A percentile compares a stretch with the other conserved stretches of the same genome.
Conservation (phyloP, 441 rosid genomes). For the Macaranga tanarius region DNA sequence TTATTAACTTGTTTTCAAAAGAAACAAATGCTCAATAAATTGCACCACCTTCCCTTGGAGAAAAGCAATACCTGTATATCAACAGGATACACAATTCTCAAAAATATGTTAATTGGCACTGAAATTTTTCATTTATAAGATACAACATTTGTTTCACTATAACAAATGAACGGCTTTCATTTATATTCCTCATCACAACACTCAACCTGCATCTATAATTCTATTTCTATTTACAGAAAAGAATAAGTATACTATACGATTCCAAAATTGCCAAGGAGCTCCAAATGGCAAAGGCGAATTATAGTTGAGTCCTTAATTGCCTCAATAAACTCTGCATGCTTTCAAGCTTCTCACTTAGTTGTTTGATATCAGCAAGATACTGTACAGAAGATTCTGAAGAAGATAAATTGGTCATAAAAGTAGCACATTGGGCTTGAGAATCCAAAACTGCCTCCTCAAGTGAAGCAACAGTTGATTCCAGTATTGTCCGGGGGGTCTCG, state of each 20-base stretch:
- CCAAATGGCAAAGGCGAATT: conserved; percentile 8
- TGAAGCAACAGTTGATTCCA: conserved; percentile 55
- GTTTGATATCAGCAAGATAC: conserved; percentile 41
- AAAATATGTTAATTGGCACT: not conserved
- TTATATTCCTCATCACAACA: conserved; percentile 16
- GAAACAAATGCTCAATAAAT: too few species aligned
- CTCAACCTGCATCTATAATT: conserved; percentile 27
- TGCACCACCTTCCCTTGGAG: too few species aligned
- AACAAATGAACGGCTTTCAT: conserved; percentile 7
- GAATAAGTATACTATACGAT: conserved; percentile 32
- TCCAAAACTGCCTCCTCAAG: conserved; percentile 72
- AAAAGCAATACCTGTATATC: not conserved
- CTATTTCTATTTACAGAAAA: conserved; percentile 52
- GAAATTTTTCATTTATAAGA: not conserved
- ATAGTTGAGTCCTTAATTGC: conserved; percentile 61
- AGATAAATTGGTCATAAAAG: conserved; percentile 40
- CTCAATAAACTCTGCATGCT: conserved; percentile 58
- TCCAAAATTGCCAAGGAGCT: conserved; percentile 32
- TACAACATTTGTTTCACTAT: conserved; percentile 27
- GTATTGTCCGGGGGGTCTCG: conserved; percentile 27
- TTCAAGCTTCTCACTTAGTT: conserved; percentile 64
- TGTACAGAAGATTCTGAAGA: conserved; percentile 40
- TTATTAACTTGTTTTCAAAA: too few species aligned
- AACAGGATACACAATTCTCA: not conserved
- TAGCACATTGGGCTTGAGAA: conserved; percentile 60